These are phyloP conservation scores for Leptographium lundbergii DNA, from an alignment of 2,329 filamentous ascomycete species.

Conservation along the genomic window DNA sequence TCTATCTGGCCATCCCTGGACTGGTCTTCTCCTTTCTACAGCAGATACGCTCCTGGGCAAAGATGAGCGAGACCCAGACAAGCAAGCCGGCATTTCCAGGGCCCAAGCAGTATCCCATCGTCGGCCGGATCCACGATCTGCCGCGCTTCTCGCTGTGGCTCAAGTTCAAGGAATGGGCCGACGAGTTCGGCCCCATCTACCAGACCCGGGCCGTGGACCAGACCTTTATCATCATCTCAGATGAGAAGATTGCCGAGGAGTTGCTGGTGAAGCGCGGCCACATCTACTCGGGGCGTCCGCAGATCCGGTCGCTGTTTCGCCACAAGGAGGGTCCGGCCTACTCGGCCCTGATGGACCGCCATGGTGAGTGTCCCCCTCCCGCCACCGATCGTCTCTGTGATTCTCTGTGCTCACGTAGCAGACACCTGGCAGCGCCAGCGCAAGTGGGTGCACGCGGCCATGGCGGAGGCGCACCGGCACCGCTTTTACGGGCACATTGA, in stretches of 20 bases:
- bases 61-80: constrained; percentile 12
- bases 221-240: constrained; percentile 31
- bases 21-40: constrained; percentile 28
- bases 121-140: constrained; percentile 36
- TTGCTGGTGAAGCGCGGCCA: constrained; percentile 35
- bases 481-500: constrained; percentile 37
- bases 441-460: constrained; percentile 38
- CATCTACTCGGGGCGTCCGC: constrained; percentile 36
- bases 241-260: constrained; percentile 34
- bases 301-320: constrained; percentile 34
- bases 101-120: constrained; percentile 32
- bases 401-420: constrained; percentile 10
- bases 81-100: constrained; percentile 27
- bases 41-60: constrained; percentile 24
- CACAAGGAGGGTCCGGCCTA: constrained; percentile 36
- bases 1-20: constrained; percentile 33
- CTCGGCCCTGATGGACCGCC: constrained; percentile 36
- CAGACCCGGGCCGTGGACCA: constrained; percentile 26
- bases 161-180: constrained; percentile 36
- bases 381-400: background rate
- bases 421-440: constrained; percentile 35
- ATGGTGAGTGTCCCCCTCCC: constrained; percentile 21
- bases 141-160: constrained; percentile 34
- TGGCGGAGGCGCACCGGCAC: constrained; percentile 23
- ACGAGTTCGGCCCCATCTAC: constrained; percentile 29